Percentiles rank a stretch among this genome's conserved stretches.
phyloP scores from a whole-genome alignment of 805 yeast species.

The Candida sanyiensis region DNA sequence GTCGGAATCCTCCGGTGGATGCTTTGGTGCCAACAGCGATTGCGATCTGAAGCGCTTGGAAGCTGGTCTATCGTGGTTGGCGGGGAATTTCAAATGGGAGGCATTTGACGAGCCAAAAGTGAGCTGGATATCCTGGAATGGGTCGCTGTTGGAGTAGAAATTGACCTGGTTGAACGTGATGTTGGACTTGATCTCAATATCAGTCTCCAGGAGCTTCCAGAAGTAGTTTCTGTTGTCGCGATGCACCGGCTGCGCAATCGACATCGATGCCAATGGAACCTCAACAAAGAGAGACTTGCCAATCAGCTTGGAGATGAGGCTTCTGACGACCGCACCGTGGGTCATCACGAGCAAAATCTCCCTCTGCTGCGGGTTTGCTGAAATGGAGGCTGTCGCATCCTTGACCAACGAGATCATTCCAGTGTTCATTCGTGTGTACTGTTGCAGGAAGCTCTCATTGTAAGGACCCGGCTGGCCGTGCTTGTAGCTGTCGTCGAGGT shows the following conservation, averaged over 20 bases:
- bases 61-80: conserved; percentile 14
- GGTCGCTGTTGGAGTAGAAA: conserved; percentile 17
- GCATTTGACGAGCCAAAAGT: conserved; percentile 16
- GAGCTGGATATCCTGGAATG: conserved; percentile 23
- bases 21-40: conserved; percentile 17
- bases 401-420: conserved; percentile 32
- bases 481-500: conserved; percentile 30
- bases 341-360: conserved; percentile 33
- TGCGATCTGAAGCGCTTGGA: conserved; percentile 21
- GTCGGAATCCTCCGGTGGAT: conserved; percentile 7
- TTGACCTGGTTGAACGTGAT: conserved; percentile 14
- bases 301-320: conserved; percentile 33
- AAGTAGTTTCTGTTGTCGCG: conserved; percentile 7
- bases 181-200: conserved; percentile 18
- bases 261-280: conserved; percentile 33
- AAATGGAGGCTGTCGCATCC: conserved; percentile 23
- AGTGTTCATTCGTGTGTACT: conserved; percentile 31
- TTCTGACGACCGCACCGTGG: conserved; percentile 40
- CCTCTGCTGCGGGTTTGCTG: conserved; percentile 25
- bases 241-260: conserved; percentile 20
- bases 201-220: conserved; percentile 25
- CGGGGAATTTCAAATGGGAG: conserved; percentile 17
- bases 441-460: conserved; percentile 34
- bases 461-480: conserved; percentile 40
- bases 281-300: conserved; percentile 35